Percentiles rank a stretch among this genome's conserved stretches.
Evolutionary conservation across 2,329 filamentous ascomycete species (phyloP).

Genomic region (Verticillium zaregamsianum): DNA sequence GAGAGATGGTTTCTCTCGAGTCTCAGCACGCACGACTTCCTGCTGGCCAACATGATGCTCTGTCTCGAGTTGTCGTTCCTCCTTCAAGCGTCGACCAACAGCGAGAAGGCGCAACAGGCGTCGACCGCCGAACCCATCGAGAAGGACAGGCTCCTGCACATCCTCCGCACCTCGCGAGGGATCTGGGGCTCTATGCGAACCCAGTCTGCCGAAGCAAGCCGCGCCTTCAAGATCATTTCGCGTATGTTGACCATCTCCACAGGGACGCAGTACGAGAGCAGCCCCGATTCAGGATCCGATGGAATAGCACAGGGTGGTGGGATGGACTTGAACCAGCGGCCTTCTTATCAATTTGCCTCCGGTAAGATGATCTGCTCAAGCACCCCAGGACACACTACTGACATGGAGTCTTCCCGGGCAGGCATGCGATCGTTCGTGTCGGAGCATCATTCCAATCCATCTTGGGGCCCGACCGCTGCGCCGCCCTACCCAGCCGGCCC

Average conservation of each 20-base stretch:
- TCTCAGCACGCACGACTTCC: constrained; percentile 38
- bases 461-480: neutral
- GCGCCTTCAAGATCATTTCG: constrained; percentile 24
- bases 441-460: neutral
- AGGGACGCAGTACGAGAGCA: constrained; percentile 17
- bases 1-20: constrained; percentile 39
- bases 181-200: constrained; percentile 21
- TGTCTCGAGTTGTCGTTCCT: constrained; percentile 28
- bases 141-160: constrained; percentile 18
- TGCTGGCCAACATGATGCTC: constrained; percentile 42
- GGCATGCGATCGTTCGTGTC: neutral
- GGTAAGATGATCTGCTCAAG: neutral
- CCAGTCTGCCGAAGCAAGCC: constrained; percentile 20
- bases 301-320: neutral
- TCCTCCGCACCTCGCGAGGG: constrained; percentile 19
- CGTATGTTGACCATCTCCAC: constrained; percentile 24
- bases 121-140: constrained; percentile 12
- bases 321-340: constrained; percentile 3
- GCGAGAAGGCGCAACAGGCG: constrained; percentile 4
- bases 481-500: neutral
- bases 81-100: constrained; percentile 4
- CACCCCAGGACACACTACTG: neutral
- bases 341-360: constrained; percentile 9
- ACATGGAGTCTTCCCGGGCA: neutral
- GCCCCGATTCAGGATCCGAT: constrained; percentile 12